Evolutionary conservation across 2,329 filamentous ascomycete species (phyloP).

Genomic region (Penicillium sp.): DNA sequence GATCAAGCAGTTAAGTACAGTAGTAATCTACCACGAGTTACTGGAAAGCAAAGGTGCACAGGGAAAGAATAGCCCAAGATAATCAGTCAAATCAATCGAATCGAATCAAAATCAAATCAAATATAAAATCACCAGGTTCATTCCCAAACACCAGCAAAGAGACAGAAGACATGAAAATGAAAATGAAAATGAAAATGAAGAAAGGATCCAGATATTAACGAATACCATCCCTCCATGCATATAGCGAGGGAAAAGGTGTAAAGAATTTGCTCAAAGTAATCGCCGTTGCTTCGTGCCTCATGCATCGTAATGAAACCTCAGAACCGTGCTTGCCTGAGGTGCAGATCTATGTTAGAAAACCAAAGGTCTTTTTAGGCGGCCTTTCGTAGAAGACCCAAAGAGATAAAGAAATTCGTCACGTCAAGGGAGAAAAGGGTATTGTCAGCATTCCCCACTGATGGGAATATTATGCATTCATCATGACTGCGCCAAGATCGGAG

Average conservation of each 20-base stretch:
- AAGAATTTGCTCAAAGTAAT: constrained; percentile 15
- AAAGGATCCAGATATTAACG: constrained; percentile 4
- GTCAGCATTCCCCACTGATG: not conserved
- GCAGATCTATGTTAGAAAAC: constrained; percentile 24
- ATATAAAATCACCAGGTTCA: too few relatives aligned
- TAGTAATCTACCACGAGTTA: constrained; percentile 26
- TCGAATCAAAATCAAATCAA: not conserved
- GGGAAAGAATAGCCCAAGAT: not conserved
- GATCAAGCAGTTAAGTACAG: constrained; percentile 31
- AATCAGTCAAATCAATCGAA: constrained; percentile 6
- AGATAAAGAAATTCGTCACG: constrained; percentile 26
- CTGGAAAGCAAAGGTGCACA: constrained; percentile 18
- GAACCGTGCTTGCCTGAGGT: constrained; percentile 4
- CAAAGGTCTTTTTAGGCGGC: constrained; percentile 15
- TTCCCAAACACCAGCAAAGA: too few relatives aligned
- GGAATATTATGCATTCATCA: constrained; percentile 38
- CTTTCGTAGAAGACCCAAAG: constrained; percentile 5
- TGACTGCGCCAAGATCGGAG: constrained; percentile 33
- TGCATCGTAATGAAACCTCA: constrained; percentile 22
- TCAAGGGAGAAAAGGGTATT: not conserved
- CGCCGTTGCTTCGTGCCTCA: constrained; percentile 24
- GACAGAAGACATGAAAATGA: not conserved
- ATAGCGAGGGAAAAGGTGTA: constrained; percentile 9
- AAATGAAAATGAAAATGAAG: not conserved
- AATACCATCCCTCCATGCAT: constrained; percentile 11